Evolutionary conservation across 2,329 filamentous ascomycete genomes (phyloP).

Genomic region (Trichoderma sp.): DNA sequence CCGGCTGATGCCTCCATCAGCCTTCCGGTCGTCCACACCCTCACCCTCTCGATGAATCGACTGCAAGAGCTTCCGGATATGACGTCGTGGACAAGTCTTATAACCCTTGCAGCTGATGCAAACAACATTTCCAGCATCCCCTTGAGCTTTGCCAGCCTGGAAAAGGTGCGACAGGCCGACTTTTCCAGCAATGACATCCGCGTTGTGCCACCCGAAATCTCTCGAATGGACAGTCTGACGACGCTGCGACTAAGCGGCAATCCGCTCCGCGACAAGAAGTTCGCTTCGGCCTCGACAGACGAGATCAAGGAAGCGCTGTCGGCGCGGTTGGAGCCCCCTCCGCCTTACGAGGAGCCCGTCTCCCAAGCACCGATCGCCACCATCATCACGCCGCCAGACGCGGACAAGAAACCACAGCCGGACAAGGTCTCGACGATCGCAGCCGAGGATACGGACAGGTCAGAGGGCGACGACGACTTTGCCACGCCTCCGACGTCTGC

Average conservation of each 20-base stretch:
- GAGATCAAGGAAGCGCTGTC: conserved; percentile 77
- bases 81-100: conserved; percentile 70
- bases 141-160: conserved; percentile 68
- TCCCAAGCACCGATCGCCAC: conserved; percentile 32
- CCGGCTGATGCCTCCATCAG: conserved; percentile 51
- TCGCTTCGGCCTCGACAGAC: conserved; percentile 75
- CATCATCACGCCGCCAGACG: conserved; percentile 38
- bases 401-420: conserved; percentile 31
- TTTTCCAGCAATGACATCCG: conserved; percentile 84
- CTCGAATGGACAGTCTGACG: conserved; percentile 74
- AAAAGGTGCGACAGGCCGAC: conserved; percentile 73
- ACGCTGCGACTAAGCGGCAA: conserved; percentile 84
- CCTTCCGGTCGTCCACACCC: conserved; percentile 70
- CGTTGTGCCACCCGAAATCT: conserved; percentile 73
- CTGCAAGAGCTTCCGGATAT: conserved; percentile 73
- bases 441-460: conserved; percentile 49
- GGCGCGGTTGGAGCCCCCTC: conserved; percentile 64
- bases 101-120: conserved; percentile 76
- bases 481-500: conserved; percentile 60
- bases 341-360: conserved; percentile 43
- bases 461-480: conserved; percentile 58
- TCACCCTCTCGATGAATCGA: conserved; percentile 81
- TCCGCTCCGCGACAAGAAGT: conserved; percentile 84
- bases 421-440: conserved; percentile 20
- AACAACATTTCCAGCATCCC: conserved; percentile 80